phyloP scores from a whole-genome alignment of 441 rosid genomes.

The Populus hybrid region DNA sequence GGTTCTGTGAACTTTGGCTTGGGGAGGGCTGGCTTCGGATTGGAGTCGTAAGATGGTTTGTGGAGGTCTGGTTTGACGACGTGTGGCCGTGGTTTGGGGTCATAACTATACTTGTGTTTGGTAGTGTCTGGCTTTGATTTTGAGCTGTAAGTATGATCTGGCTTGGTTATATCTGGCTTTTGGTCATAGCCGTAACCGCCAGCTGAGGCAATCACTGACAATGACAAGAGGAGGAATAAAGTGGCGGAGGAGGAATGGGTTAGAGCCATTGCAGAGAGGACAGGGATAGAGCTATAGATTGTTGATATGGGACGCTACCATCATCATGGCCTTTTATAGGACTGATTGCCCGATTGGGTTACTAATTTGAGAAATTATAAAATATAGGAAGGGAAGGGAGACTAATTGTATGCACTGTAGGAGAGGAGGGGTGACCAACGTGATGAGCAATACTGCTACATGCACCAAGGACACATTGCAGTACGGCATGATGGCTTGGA shows the following conservation, averaged over 20 bases:
- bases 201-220: conserved; percentile 21
- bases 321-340: background rate
- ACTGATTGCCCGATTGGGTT: no score
- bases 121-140: background rate
- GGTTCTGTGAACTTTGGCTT: background rate
- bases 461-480: no score
- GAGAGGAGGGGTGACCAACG: no score
- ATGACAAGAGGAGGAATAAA: conserved; percentile 14
- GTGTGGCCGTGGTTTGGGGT: background rate
- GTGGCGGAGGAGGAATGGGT: background rate
- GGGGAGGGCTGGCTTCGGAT: background rate
- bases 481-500: no score
- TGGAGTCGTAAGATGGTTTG: background rate
- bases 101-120: conserved; percentile 1
- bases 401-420: background rate
- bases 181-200: conserved; percentile 6
- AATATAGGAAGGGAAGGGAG: background rate
- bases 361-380: background rate
- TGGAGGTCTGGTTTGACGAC: no score
- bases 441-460: no score
- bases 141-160: background rate
- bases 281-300: background rate
- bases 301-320: background rate
- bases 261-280: background rate
- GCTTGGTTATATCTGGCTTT: background rate